Evolutionary conservation across 2,329 filamentous ascomycete species (phyloP).

Genomic region (Colletotrichum costaricense): DNA sequence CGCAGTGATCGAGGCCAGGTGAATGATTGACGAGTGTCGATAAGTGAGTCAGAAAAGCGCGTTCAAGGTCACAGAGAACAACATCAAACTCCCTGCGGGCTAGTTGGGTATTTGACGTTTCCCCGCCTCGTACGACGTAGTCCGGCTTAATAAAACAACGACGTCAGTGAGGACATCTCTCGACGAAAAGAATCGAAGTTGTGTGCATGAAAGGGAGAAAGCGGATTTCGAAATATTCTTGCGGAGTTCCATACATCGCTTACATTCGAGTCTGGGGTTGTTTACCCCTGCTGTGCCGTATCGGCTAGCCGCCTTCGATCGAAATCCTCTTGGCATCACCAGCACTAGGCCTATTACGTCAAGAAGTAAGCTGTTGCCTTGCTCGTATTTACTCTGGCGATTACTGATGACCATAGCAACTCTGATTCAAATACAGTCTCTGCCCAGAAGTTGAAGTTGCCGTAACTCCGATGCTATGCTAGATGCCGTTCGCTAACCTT

Average conservation of each 20-base stretch:
- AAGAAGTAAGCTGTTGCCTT: not conserved
- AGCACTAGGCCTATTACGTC: not conserved
- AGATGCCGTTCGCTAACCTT: not conserved
- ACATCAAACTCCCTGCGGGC: not conserved
- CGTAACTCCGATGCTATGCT: not conserved
- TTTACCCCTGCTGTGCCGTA: slow-evolving; percentile 11
- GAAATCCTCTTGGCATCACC: not conserved
- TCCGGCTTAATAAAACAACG: not conserved
- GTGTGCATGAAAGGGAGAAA: not conserved
- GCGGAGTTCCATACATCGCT: not conserved
- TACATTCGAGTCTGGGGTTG: not conserved
- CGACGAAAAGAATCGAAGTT: too few relatives aligned
- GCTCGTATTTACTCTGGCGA: not conserved
- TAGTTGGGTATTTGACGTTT: not conserved
- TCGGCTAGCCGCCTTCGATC: not conserved
- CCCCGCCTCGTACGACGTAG: not conserved
- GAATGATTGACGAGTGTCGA: not conserved
- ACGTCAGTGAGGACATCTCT: not conserved
- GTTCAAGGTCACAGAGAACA: not conserved
- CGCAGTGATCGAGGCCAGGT: not conserved
- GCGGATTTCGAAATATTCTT: not conserved
- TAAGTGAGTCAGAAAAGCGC: not conserved
- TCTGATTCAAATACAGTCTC: not conserved
- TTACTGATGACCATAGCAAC: not conserved
- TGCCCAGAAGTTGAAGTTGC: not conserved